Evolutionary conservation across 192 early-diverging fungal species (phyloP).

Genomic region (Linnemannia zychae): DNA sequence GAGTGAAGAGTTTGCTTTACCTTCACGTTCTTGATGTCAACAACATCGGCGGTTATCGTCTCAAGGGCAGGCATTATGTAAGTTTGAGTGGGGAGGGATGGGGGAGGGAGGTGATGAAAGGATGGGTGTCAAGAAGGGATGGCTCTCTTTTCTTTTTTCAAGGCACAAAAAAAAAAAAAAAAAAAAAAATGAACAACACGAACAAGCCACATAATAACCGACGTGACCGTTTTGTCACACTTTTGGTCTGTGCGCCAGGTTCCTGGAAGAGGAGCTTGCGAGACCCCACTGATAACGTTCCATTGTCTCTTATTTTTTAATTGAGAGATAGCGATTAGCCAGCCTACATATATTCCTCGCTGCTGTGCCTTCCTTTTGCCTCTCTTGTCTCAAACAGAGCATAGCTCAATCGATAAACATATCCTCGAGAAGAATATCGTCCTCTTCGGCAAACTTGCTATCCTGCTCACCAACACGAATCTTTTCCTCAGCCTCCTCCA

Average conservation of each 20-base stretch:
- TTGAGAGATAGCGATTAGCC: too few species aligned
- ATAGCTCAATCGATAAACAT: slow-evolving; percentile 20
- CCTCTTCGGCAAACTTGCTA: slow-evolving; percentile 25
- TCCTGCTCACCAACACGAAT: slow-evolving; percentile 28
- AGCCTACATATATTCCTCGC: not conserved
- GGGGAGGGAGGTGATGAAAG: not conserved
- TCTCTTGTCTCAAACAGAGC: not conserved
- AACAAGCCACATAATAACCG: not conserved
- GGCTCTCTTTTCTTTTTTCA: too few species aligned
- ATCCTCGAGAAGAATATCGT: slow-evolving; percentile 28
- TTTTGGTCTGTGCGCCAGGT: not conserved
- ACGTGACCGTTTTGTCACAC: not conserved
- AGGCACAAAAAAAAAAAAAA: slow-evolving; percentile 29
- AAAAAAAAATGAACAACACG: slow-evolving; percentile 16
- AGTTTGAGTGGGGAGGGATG: not conserved
- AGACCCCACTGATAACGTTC: too few species aligned
- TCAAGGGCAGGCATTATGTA: slow-evolving; percentile 44
- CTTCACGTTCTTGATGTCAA: slow-evolving; percentile 53
- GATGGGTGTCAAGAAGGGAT: too few species aligned
- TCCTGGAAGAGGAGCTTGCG: not conserved
- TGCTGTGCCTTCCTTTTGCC: not conserved
- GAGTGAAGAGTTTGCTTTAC: too few species aligned
- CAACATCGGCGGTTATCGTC: slow-evolving; percentile 23
- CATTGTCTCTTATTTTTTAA: too few species aligned
- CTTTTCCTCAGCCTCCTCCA: slow-evolving; percentile 25